Conservation (phyloP, 1,284 basidiomycete species). For the Spongiforma sp. region DNA sequence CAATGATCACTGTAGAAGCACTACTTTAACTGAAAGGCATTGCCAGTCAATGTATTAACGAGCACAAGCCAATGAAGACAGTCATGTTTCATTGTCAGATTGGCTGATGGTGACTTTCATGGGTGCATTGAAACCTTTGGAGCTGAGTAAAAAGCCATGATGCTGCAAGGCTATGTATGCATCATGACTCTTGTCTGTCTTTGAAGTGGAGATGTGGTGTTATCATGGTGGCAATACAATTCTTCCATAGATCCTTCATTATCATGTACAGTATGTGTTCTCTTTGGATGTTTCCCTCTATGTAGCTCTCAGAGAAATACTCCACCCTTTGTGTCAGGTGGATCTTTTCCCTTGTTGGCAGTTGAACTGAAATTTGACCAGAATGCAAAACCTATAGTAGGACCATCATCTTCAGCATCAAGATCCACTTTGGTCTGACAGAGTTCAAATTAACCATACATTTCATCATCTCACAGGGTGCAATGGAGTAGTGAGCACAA, state of each 20-base stretch:
- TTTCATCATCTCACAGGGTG: no score
- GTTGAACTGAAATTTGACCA: conserved; percentile 67
- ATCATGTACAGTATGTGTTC: no score
- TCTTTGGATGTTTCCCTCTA: conserved; percentile 7
- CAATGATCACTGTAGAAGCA: conserved; percentile 81
- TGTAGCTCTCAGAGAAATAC: conserved; percentile 70
- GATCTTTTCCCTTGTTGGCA: conserved; percentile 73
- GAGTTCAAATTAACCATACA: no score
- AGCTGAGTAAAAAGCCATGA: no score
- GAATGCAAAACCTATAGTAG: conserved; percentile 72
- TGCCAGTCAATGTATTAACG: conserved; percentile 11
- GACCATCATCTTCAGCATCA: conserved; percentile 81
- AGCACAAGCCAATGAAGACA: conserved; percentile 17
- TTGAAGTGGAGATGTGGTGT: conserved; percentile 84
- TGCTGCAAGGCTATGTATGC: no score
- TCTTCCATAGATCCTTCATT: conserved; percentile 74
- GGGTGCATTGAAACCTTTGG: conserved; percentile 63
- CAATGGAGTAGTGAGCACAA: no score
- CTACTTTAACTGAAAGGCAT: conserved; percentile 65
- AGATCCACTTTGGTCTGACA: conserved; percentile 80
- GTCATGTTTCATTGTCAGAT: conserved; percentile 77
- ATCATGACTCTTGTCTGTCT: conserved; percentile 75
- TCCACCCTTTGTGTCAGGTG: conserved; percentile 76
- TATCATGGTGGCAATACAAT: conserved; percentile 69
- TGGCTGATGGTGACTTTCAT: conserved; percentile 66